Conservation (phyloP, 768 basidiomycete species). For the Psilocybe azurescens region DNA sequence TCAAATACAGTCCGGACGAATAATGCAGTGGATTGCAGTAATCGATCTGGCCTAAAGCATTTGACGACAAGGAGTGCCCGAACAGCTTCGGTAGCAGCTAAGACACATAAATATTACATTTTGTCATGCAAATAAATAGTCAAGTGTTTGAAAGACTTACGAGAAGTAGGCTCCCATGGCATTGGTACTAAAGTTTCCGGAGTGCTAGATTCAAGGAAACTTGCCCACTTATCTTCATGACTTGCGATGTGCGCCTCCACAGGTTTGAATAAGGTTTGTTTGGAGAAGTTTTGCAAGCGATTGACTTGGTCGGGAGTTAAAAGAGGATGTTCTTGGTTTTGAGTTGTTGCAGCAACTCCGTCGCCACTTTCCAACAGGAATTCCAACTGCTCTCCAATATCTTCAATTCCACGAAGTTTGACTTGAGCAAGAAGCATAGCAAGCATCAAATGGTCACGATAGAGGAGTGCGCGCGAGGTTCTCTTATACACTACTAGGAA, state of each 20-base stretch:
- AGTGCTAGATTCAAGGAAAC: conserved; percentile 67
- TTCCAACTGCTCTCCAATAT: conserved; percentile 85
- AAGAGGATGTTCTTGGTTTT: conserved; percentile 47
- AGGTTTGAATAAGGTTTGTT: conserved; percentile 77
- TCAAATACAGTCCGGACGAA: conserved; percentile 83
- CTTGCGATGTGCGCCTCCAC: conserved; percentile 68
- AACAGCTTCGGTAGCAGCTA: conserved; percentile 77
- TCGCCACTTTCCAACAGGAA: conserved; percentile 92
- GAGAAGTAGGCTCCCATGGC: conserved; percentile 78
- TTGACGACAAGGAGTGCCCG: conserved; percentile 83
- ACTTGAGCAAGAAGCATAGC: conserved; percentile 91
- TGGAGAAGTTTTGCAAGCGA: conserved; percentile 74
- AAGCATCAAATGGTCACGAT: conserved; percentile 90
- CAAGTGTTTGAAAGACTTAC: conserved; percentile 55
- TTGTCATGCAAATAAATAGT: background rate
- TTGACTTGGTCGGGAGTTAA: conserved; percentile 71
- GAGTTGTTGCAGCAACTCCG: conserved; percentile 46
- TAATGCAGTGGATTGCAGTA: conserved; percentile 79
- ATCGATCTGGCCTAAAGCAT: conserved; percentile 91
- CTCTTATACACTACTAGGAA: conserved; percentile 89
- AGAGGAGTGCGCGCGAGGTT: conserved; percentile 88
- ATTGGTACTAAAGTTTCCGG: conserved; percentile 78
- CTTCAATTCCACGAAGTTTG: conserved; percentile 80
- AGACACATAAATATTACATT: conserved; percentile 5
- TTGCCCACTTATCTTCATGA: conserved; percentile 69